phyloP scores from a whole-genome alignment of 1,284 basidiomycete species.

The Takashimella tepidaria region DNA sequence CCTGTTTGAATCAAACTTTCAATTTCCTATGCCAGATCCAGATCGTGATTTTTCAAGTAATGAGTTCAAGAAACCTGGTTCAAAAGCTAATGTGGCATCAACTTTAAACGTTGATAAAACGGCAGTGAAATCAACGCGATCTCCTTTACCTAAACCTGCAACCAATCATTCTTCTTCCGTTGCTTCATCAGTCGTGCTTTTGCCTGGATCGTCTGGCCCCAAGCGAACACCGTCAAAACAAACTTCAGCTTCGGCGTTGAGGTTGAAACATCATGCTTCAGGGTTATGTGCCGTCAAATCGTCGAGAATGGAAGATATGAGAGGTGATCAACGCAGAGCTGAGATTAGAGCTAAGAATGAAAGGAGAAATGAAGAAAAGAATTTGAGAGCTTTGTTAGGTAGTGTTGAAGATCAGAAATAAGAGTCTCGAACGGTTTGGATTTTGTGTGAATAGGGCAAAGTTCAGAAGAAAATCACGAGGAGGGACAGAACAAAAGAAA shows the following conservation, averaged over 20 bases:
- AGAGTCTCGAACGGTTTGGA: no score
- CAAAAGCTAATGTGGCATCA: no score
- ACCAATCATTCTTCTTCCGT: no score
- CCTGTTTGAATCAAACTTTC: slow-evolving; percentile 18
- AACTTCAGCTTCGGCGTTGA: background rate
- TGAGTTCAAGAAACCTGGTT: background rate
- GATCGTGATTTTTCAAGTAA: no score
- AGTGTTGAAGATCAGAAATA: no score
- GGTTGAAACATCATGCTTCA: background rate
- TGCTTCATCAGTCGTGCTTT: no score
- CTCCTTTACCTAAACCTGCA: no score
- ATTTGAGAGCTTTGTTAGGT: background rate
- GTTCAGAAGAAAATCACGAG: no score
- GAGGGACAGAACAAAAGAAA: no score
- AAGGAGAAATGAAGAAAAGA: background rate
- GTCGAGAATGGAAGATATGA: background rate
- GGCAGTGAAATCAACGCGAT: no score
- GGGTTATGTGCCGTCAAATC: background rate
- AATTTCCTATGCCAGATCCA: slow-evolving; percentile 5
- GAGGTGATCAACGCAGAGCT: background rate
- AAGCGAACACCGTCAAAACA: background rate
- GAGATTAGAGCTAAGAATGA: background rate
- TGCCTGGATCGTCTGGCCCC: background rate
- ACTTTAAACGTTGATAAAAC: no score
- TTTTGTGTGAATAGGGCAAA: no score